Conservation (phyloP, 129 eudicot species). For the Oenanthe sinensis region DNA sequence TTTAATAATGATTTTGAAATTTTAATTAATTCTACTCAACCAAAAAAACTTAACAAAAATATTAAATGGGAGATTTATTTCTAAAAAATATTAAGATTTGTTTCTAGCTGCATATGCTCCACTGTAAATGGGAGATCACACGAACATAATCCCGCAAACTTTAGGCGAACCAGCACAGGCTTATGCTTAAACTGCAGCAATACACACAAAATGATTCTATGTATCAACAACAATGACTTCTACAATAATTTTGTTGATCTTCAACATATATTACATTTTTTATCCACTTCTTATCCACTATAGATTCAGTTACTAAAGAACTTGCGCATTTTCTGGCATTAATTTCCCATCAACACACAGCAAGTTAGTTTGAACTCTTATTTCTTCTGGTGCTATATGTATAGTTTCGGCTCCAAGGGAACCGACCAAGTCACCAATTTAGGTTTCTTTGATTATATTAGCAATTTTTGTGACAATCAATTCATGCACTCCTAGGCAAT, state of each 20-base stretch:
- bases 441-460: neutral
- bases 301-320: neutral
- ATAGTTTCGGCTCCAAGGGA: neutral
- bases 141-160: neutral
- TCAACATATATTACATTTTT: neutral
- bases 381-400: neutral
- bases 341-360: neutral
- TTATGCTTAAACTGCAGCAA: neutral
- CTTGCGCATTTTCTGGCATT: neutral
- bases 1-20: neutral
- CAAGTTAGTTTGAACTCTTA: neutral
- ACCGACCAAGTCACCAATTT: neutral
- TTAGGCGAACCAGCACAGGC: neutral
- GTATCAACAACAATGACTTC: neutral
- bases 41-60: neutral
- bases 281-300: neutral
- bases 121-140: neutral
- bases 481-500: neutral
- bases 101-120: neutral
- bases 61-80: too few species aligned
- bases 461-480: neutral
- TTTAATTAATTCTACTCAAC: neutral
- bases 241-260: neutral
- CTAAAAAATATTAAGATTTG: neutral
- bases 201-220: neutral